Conservation (phyloP, 1,284 basidiomycete species). For the Stereum hirsutum region DNA sequence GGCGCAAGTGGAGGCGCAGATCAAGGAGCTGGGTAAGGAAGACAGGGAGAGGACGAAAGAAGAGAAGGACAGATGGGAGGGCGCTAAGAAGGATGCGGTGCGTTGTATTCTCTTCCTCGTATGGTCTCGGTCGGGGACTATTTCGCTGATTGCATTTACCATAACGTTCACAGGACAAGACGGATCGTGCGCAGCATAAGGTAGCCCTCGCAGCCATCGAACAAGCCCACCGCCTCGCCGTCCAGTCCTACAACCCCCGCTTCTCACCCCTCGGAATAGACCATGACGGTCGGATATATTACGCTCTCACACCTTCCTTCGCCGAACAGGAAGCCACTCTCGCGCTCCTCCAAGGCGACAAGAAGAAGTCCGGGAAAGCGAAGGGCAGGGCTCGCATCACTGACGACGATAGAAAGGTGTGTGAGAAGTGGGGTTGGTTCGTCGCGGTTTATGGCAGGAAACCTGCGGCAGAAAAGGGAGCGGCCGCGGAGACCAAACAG, state of each 20-base stretch:
- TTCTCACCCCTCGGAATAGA: conserved; percentile 27
- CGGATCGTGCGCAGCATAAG: conserved; percentile 24
- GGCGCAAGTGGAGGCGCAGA: conserved; percentile 42
- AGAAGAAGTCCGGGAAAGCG: conserved; percentile 18
- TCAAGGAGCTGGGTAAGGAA: conserved; percentile 35
- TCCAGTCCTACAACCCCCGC: conserved; percentile 19
- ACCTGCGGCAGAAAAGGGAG: background rate
- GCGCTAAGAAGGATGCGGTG: conserved; percentile 6
- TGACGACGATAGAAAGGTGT: conserved; percentile 32
- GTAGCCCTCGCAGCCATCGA: conserved; percentile 20
- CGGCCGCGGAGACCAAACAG: conserved; percentile 10
- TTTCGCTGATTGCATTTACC: conserved; percentile 1
- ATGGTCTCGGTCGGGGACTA: too few relatives aligned
- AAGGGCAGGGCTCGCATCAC: conserved; percentile 18
- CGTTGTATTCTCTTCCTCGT: background rate
- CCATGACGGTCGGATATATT: conserved; percentile 27
- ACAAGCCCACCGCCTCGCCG: conserved; percentile 18
- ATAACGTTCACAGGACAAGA: conserved; percentile 13
- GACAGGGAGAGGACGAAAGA: conserved; percentile 43
- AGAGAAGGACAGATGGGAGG: conserved; percentile 31
- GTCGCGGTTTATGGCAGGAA: conserved; percentile 51
- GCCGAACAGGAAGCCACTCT: conserved; percentile 22
- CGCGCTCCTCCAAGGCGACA: conserved; percentile 20
- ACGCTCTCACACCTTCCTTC: conserved; percentile 21
- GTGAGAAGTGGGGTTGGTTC: conserved; percentile 64